Conservation (phyloP, 2,329 filamentous ascomycete species). For the Penicillium brasilianum region DNA sequence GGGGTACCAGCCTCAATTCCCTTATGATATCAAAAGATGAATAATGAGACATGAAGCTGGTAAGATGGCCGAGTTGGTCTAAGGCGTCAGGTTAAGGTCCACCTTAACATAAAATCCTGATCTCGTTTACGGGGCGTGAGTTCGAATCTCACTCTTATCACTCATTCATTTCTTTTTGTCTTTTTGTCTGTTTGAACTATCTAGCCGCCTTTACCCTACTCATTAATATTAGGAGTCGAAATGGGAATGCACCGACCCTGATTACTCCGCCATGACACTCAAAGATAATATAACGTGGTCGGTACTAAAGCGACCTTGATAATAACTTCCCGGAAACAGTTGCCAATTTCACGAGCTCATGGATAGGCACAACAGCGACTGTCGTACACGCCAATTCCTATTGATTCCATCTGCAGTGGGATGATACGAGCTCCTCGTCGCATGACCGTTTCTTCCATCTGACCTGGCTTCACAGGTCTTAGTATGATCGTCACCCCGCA, state of each 20-base stretch:
- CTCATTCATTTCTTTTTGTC: conserved; percentile 11
- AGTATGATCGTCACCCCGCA: conserved; percentile 8
- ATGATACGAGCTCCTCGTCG: not conserved
- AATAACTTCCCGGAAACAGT: too few relatives aligned
- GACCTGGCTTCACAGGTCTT: not conserved
- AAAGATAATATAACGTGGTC: not conserved
- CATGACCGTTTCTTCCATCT: not conserved
- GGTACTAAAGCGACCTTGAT: not conserved
- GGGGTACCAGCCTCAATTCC: too few relatives aligned
- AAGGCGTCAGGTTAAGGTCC: conserved; percentile 41
- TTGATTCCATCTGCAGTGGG: not conserved
- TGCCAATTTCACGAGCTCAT: too few relatives aligned
- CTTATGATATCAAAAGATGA: not conserved
- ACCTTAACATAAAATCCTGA: conserved; percentile 33
- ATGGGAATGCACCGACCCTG: too few relatives aligned
- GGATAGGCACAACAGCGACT: too few relatives aligned
- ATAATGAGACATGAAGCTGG: conserved; percentile 6
- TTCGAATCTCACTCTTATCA: conserved; percentile 33
- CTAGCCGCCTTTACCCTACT: not conserved
- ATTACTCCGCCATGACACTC: too few relatives aligned
- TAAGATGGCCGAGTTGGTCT: conserved; percentile 42
- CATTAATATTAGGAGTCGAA: too few relatives aligned
- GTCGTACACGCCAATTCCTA: too few relatives aligned
- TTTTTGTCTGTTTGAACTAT: too few relatives aligned
- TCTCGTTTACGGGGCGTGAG: conserved; percentile 29